A percentile compares a stretch with the other conserved stretches of the same genome.
phyloP scores from a whole-genome alignment of 2,329 filamentous ascomycete species.

The Colletotrichum cuscutae region DNA sequence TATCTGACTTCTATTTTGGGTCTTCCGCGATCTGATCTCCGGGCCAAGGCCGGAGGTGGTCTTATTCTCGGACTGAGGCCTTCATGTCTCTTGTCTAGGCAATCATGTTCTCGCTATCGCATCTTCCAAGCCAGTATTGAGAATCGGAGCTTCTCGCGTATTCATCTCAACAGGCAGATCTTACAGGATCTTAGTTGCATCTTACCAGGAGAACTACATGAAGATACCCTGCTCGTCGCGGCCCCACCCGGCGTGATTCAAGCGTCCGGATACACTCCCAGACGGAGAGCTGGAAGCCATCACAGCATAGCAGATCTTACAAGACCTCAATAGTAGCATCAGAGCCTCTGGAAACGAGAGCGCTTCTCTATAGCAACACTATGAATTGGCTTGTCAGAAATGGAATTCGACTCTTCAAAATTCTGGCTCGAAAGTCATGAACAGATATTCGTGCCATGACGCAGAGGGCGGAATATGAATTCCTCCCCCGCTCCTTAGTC shows the following conservation, averaged over 20 bases:
- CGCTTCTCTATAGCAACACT: no score
- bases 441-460: constrained; percentile 15
- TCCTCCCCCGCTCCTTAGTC: constrained; percentile 20
- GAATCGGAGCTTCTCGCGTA: no score
- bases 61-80: not conserved
- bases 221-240: no score
- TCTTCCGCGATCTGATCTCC: constrained; percentile 3
- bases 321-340: no score
- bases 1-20: constrained; percentile 12
- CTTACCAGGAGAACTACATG: no score
- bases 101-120: not conserved
- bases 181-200: no score
- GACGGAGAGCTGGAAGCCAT: no score
- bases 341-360: no score
- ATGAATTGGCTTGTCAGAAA: not conserved
- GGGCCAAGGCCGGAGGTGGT: constrained; percentile 10
- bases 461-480: constrained; percentile 29
- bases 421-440: not conserved
- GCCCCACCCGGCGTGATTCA: no score
- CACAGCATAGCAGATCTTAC: no score
- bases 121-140: not conserved
- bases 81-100: not conserved
- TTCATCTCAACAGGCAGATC: no score
- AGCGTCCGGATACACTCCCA: no score
- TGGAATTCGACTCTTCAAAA: not conserved